phyloP scores from a whole-genome alignment of 2,329 filamentous ascomycete genomes.

The Fusarium lateritium region DNA sequence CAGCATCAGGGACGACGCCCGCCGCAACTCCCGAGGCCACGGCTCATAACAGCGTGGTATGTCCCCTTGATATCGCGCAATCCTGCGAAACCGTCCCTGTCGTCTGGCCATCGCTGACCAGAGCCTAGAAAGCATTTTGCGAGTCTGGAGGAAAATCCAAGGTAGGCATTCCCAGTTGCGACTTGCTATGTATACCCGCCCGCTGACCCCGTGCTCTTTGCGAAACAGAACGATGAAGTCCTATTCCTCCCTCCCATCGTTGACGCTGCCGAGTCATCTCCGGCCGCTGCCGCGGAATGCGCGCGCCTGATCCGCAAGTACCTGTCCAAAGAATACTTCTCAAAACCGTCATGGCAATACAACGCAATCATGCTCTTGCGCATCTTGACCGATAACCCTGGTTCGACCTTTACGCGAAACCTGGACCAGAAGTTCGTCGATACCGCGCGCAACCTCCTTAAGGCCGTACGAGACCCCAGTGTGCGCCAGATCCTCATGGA shows the following conservation, averaged over 20 bases:
- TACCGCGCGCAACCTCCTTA: conserved; percentile 81
- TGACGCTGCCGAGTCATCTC: conserved; percentile 93
- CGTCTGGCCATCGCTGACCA: conserved; percentile 42
- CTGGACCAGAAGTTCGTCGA: conserved; percentile 88
- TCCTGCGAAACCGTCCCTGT: conserved; percentile 9
- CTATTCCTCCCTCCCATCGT: conserved; percentile 94
- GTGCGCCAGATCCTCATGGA: conserved; percentile 91
- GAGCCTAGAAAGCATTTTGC: conserved; percentile 80
- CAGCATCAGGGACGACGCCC: conserved; percentile 51
- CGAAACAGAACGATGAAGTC: conserved; percentile 84
- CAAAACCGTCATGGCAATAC: conserved; percentile 83
- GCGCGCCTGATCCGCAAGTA: conserved; percentile 87
- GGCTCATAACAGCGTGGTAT: conserved; percentile 76
- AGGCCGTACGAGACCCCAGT: conserved; percentile 77
- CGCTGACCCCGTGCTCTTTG: conserved; percentile 19
- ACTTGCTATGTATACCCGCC: background rate
- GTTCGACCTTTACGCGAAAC: conserved; percentile 90
- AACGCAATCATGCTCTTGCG: conserved; percentile 96
- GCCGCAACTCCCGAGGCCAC: conserved; percentile 77
- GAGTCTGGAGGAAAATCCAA: conserved; percentile 76
- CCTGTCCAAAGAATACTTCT: conserved; percentile 79
- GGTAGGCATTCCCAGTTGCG: conserved; percentile 55
- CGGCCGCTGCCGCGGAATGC: conserved; percentile 85
- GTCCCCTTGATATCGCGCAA: conserved; percentile 46
- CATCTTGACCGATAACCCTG: conserved; percentile 93